These are phyloP conservation scores for Cladosporium sp. DNA, from an alignment of 2,329 filamentous ascomycete genomes.

Conservation along the genomic window DNA sequence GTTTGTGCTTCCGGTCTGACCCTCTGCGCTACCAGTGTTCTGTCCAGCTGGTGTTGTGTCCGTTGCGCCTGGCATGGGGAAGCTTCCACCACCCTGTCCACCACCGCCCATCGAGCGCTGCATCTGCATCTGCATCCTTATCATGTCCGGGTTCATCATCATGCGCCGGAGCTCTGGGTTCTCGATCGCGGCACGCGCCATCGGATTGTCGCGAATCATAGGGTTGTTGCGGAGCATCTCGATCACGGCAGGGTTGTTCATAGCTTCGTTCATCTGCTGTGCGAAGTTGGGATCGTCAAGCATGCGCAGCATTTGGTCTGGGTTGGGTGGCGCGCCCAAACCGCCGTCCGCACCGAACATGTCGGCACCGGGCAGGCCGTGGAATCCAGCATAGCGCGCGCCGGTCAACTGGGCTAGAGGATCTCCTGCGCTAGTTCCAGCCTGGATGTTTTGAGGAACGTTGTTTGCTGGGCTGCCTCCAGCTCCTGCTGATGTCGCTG, in stretches of 20 bases:
- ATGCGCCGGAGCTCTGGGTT: constrained; percentile 87
- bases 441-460: constrained; percentile 74
- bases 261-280: constrained; percentile 87
- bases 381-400: constrained; percentile 88
- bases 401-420: constrained; percentile 87
- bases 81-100: constrained; percentile 55
- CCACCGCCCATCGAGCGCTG: constrained; percentile 63
- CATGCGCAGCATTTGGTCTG: constrained; percentile 80
- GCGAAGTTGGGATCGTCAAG: constrained; percentile 85
- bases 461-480: constrained; percentile 56
- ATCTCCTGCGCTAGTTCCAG: constrained; percentile 78
- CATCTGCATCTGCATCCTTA: constrained; percentile 81
- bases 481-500: constrained; percentile 39
- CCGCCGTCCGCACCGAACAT: constrained; percentile 94
- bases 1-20: constrained; percentile 36
- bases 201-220: constrained; percentile 85
- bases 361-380: constrained; percentile 80
- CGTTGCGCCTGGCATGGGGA: constrained; percentile 88
- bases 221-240: constrained; percentile 68
- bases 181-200: constrained; percentile 82
- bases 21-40: constrained; percentile 25
- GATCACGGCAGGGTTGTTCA: constrained; percentile 91
- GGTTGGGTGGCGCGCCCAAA: constrained; percentile 82
- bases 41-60: constrained; percentile 67
- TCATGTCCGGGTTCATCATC: constrained; percentile 86